These are phyloP conservation scores for Verticillium isaacii DNA, from an alignment of 2,329 filamentous ascomycete genomes.

Conservation along the genomic window DNA sequence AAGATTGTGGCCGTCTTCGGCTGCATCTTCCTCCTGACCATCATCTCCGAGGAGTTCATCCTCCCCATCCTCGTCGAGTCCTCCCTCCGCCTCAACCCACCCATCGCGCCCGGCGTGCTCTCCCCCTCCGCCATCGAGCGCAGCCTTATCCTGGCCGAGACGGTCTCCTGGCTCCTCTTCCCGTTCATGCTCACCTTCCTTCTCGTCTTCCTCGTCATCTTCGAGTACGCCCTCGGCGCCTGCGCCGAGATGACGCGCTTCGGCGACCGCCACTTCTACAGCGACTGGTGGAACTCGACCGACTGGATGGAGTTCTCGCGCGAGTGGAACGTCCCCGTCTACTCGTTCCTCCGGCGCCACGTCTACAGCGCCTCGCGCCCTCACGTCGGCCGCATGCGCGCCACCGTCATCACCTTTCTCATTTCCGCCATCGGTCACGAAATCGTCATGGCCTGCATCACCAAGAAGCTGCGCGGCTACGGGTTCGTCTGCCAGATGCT, in stretches of 20 bases:
- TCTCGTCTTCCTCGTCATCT: conserved; percentile 95
- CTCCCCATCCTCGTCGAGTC: conserved; percentile 81
- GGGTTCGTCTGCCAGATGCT: conserved; percentile 95
- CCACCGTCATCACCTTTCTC: conserved; percentile 87
- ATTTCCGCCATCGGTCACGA: conserved; percentile 89
- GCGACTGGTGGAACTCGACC: conserved; percentile 70
- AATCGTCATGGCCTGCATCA: conserved; percentile 96
- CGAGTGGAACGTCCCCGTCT: conserved; percentile 97
- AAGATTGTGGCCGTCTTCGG: conserved; percentile 90
- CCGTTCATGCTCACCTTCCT: conserved; percentile 97
- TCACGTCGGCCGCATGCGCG: conserved; percentile 69
- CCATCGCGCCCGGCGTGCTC: conserved; percentile 21
- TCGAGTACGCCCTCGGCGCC: conserved; percentile 91
- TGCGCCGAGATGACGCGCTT: conserved; percentile 94
- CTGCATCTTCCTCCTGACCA: conserved; percentile 89
- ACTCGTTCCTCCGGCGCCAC: conserved; percentile 90
- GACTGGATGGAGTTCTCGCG: conserved; percentile 95
- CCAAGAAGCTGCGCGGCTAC: conserved; percentile 91
- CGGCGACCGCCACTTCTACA: conserved; percentile 90
- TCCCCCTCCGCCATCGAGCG: conserved; percentile 53
- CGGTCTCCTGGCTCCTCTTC: conserved; percentile 86
- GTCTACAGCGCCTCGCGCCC: conserved; percentile 82
- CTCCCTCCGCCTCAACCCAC: conserved; percentile 42
- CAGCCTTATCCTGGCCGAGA: conserved; percentile 78
- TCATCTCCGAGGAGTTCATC: conserved; percentile 93